Conservation (phyloP, 176 grass and related monocot genomes). For the Lolium multiflorum region DNA sequence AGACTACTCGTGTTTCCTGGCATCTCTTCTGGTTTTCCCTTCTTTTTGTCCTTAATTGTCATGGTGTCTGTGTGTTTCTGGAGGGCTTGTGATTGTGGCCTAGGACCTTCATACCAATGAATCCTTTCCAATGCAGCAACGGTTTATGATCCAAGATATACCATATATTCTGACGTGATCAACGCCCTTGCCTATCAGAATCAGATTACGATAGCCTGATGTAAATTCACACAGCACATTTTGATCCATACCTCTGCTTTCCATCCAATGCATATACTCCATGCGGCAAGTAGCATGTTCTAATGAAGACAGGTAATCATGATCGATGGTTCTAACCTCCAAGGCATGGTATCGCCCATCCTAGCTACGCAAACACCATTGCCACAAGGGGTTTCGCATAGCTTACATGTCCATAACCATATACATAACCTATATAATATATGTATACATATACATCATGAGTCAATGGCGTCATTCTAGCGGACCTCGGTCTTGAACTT, state of each 20-base stretch:
- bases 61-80: neutral
- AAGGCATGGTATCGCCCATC: neutral
- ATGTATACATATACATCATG: constrained; percentile 17
- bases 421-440: constrained; percentile 37
- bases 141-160: neutral
- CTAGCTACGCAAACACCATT: constrained; percentile 17
- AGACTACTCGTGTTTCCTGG: neutral
- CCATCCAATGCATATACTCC: neutral
- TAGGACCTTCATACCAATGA: no score
- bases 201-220: neutral
- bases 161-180: neutral
- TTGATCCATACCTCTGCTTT: neutral
- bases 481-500: constrained; percentile 86
- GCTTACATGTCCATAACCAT: neutral
- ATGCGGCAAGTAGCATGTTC: neutral
- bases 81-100: neutral
- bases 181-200: no score
- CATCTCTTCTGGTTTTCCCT: neutral
- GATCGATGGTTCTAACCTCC: neutral
- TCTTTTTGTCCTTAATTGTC: neutral
- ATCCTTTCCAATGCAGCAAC: neutral
- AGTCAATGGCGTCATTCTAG: constrained; percentile 38
- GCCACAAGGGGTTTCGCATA: constrained; percentile 12
- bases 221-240: neutral
- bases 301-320: neutral